Base-by-base conservation (phyloP, 2,329 filamentous ascomycete species). In the Aspergillus candidus region DNA sequence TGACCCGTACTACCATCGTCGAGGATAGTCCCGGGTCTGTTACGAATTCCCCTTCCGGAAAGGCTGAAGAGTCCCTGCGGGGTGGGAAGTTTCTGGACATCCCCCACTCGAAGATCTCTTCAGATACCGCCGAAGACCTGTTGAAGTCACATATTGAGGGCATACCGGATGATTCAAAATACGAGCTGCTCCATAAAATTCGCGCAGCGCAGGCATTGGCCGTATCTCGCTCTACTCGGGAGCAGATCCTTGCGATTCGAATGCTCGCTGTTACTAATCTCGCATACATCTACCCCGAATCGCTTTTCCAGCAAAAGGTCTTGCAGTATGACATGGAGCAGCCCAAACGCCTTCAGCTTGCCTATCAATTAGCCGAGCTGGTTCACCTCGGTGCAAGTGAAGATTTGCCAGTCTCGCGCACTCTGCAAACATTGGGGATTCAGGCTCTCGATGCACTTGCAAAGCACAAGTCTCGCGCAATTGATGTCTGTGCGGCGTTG, bases 321-420 rank as follows among this genome's bases (percentile, higher is more conserved):
- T 76, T 95, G 40, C 86, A 87, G 52, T 84, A 90, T 54, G 94
- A 98, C 60, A 80, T 82, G 32, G 91, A 97, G 58, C 88, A 95
- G 65, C 89, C 90, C 2, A 83, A 90, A 48, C 81, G 88, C 40
- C 84, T 89, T 50, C 93, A 98, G 65, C 75, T 98, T 17, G 84
- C 88, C 3, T 94, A 94, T 59, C 94, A 98, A 66, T 78, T 98
- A 32, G 87, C 88, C 13, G 91, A 97, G 63, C 73, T 98, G 45
- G 84, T 97, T 15, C 90, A 94, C 55, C 88, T 91, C 10, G 83
- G 87, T 4, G 77, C 81, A 5, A 82, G 84, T 58, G 83, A 80
- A 14, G 78, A 84, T 41, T 67, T 76, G 13, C 73, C 78, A 8
- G 79, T 94, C 15, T 86, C 90, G 5, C 72, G 84, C 38, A 81